A percentile compares a stretch with the other conserved stretches of the same genome.
Evolutionary conservation across 805 yeast genomes (phyloP).

Genomic region (Priceomyces fermenticarens): DNA sequence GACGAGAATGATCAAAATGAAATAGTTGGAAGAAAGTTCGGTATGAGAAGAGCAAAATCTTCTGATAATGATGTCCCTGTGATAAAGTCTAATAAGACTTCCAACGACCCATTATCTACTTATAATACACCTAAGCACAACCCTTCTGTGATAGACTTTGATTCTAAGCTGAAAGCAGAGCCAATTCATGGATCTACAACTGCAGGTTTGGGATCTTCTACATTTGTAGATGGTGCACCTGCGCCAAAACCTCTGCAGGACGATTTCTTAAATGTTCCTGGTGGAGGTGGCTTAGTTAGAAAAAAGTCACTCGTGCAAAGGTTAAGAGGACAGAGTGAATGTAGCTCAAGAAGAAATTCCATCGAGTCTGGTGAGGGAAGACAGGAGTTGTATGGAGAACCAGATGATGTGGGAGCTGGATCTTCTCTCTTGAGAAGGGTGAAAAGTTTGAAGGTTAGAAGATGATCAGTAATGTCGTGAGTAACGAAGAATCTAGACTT

Average conservation of each 20-base stretch:
- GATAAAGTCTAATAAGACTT: constrained; percentile 16
- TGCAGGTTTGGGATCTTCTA: constrained; percentile 85
- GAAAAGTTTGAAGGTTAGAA: constrained; percentile 82
- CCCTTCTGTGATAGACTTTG: constrained; percentile 61
- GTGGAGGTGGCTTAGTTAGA: constrained; percentile 54
- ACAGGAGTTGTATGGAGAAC: constrained; percentile 12
- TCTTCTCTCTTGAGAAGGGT: constrained; percentile 78
- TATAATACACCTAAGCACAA: constrained; percentile 44
- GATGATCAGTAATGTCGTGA: constrained; percentile 29
- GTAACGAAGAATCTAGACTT: too few species aligned
- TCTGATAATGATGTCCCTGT: constrained; percentile 10
- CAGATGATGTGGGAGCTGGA: constrained; percentile 24
- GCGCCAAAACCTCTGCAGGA: constrained; percentile 51
- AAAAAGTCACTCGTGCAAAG: constrained; percentile 82
- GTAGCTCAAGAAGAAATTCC: constrained; percentile 28
- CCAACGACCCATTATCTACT: constrained; percentile 18
- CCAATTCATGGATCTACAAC: constrained; percentile 86
- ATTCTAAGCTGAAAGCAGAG: constrained; percentile 62
- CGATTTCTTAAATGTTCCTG: constrained; percentile 23
- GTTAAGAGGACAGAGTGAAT: constrained; percentile 41
- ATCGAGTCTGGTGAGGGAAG: constrained; percentile 8
- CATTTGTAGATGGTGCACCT: constrained; percentile 95
- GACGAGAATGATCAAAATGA: constrained; percentile 39
- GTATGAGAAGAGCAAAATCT: constrained; percentile 6
- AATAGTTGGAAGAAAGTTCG: constrained; percentile 27